Evolutionary conservation across 1,139 yeast species (phyloP).

Genomic region (Suhomyces ambrosiae): DNA sequence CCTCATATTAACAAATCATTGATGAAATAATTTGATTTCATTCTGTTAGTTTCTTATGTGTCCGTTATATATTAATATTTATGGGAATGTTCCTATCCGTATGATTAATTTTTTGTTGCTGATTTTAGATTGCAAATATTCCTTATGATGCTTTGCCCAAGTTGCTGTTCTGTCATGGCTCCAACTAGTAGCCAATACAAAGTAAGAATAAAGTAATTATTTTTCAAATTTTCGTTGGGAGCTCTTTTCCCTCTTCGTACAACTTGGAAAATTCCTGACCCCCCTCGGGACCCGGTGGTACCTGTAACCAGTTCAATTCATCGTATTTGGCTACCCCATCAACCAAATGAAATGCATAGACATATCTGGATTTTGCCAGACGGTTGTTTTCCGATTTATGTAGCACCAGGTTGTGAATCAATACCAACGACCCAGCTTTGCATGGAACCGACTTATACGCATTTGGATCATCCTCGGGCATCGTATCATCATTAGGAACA

Average conservation of each 20-base stretch:
- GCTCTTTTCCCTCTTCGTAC: slow-evolving; percentile 35
- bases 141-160: no score
- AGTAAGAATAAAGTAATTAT: no score
- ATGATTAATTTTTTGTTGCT: no score
- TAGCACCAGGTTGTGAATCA: slow-evolving; percentile 69
- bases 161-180: no score
- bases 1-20: no score
- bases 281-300: slow-evolving; percentile 62
- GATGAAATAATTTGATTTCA: no score
- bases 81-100: no score
- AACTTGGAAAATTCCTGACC: slow-evolving; percentile 61
- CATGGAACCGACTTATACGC: slow-evolving; percentile 60
- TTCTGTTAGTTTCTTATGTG: no score
- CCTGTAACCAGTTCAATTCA: slow-evolving; percentile 71
- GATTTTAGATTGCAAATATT: no score
- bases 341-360: slow-evolving; percentile 78
- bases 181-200: no score
- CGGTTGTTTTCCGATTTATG: slow-evolving; percentile 70
- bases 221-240: not conserved
- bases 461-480: slow-evolving; percentile 26
- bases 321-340: slow-evolving; percentile 68
- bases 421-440: slow-evolving; percentile 69
- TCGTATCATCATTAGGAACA: slow-evolving; percentile 23
- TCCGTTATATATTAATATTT: no score
- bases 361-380: slow-evolving; percentile 62